Percentiles rank a stretch among this genome's conserved stretches.
Evolutionary conservation across 179 eudicot genomes (phyloP).

Genomic region (Vitellaria paradoxa): DNA sequence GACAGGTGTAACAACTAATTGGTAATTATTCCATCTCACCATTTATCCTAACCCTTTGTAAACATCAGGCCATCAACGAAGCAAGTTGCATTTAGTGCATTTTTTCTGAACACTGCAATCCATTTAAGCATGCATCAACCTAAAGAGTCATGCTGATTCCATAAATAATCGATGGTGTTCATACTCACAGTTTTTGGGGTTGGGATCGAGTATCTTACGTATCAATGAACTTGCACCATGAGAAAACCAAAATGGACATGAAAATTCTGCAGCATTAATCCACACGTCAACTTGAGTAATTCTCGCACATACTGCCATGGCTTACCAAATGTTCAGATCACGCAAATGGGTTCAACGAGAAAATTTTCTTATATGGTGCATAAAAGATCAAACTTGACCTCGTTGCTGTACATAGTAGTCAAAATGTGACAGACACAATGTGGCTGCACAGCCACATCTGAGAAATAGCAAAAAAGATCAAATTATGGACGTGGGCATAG

Average conservation of each 20-base stretch:
- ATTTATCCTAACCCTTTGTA: not conserved
- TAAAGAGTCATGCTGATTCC: not conserved
- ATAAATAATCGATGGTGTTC: conserved; percentile 10
- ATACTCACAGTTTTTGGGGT: conserved; percentile 70
- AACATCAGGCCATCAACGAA: not conserved
- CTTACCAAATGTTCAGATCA: not conserved
- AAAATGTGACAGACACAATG: not conserved
- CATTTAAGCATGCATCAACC: not conserved
- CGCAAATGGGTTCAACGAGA: not conserved
- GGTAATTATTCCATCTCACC: not conserved
- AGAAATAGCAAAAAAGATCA: not conserved
- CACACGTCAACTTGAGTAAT: conserved; percentile 24
- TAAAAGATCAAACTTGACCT: not conserved
- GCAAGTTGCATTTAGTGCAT: not conserved
- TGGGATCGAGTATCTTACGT: conserved; percentile 73
- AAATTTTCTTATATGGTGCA: not conserved
- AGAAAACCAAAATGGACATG: conserved; percentile 76
- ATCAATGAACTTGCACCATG: conserved; percentile 57
- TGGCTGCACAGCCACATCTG: not conserved
- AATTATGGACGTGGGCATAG: not conserved
- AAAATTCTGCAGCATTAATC: conserved; percentile 62
- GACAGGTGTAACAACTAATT: not conserved
- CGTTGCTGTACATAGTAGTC: no score
- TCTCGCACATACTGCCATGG: not conserved
- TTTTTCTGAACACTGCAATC: not conserved